Evolutionary conservation across 2,329 filamentous ascomycete species (phyloP).

Genomic region (Blumeria hordei): DNA sequence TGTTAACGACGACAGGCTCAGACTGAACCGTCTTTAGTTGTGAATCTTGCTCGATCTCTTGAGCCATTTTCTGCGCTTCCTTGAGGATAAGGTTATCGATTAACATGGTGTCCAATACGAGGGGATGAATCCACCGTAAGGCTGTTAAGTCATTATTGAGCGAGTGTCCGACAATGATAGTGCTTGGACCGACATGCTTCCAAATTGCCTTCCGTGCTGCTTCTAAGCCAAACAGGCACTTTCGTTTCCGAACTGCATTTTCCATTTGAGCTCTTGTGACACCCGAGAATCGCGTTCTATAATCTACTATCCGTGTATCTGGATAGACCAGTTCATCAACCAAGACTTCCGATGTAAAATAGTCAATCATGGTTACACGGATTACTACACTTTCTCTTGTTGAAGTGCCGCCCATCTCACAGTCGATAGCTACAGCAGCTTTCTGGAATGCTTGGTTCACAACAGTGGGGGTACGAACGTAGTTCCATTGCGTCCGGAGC

Average conservation of each 20-base stretch:
- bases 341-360: conserved; percentile 23
- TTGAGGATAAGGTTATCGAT: neutral
- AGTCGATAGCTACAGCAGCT: conserved; percentile 23
- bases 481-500: conserved; percentile 2
- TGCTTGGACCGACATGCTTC: conserved; percentile 21
- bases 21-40: neutral
- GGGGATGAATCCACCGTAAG: conserved; percentile 23
- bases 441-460: neutral
- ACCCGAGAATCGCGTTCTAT: conserved; percentile 26
- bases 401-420: conserved; percentile 26
- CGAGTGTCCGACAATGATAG: conserved; percentile 24
- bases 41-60: neutral
- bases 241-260: conserved; percentile 13
- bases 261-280: conserved; percentile 20
- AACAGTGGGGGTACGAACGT: neutral
- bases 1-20: neutral
- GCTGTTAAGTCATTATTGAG: conserved; percentile 20
- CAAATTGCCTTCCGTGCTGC: conserved; percentile 21
- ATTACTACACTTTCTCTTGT: conserved; percentile 25
- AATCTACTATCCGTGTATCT: conserved; percentile 21
- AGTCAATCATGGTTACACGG: conserved; percentile 25
- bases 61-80: neutral
- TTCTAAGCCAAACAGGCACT: conserved; percentile 19
- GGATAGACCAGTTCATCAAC: conserved; percentile 27
- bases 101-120: conserved; percentile 20